phyloP scores from a whole-genome alignment of 768 basidiomycete genomes.

The Phlebiopsis flavidoalba region DNA sequence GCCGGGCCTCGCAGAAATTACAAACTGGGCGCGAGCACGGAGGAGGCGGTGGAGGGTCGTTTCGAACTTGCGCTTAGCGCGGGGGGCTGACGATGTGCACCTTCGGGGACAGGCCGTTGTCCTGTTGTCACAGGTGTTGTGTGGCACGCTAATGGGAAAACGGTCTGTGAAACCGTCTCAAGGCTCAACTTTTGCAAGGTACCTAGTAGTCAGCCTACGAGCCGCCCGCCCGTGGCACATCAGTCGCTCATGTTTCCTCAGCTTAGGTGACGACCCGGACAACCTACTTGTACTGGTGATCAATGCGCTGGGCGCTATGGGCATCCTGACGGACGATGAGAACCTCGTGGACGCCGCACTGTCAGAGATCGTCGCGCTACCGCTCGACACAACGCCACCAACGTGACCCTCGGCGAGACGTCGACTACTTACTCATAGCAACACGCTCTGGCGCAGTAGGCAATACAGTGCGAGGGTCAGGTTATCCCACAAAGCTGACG shows the following conservation, averaged over 20 bases:
- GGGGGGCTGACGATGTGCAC: constrained; percentile 39
- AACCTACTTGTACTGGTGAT: constrained; percentile 72
- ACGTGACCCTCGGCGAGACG: constrained; percentile 67
- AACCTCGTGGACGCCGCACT: constrained; percentile 81
- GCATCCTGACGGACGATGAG: constrained; percentile 74
- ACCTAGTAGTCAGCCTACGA: constrained; percentile 18
- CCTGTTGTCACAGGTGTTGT: constrained; percentile 79
- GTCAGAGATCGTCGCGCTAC: constrained; percentile 69
- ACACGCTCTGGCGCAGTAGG: constrained; percentile 69
- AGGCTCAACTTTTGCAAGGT: constrained; percentile 83
- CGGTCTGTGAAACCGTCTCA: constrained; percentile 70
- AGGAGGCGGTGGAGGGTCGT: constrained; percentile 55
- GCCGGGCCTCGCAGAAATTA: constrained; percentile 70
- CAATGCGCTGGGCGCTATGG: constrained; percentile 85
- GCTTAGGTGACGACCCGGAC: constrained; percentile 72
- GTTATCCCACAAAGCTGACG: constrained; percentile 1
- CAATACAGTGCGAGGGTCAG: background rate
- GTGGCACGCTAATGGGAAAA: constrained; percentile 78
- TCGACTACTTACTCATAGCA: constrained; percentile 68
- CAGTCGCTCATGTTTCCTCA: constrained; percentile 24
- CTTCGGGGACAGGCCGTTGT: constrained; percentile 69
- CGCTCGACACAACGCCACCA: constrained; percentile 57
- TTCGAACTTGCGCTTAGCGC: constrained; percentile 65
- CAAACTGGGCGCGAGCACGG: constrained; percentile 54
- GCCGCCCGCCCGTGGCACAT: background rate